Base-by-base conservation (phyloP, 306 rosid species). In the Gastrolobium bilobum region DNA sequence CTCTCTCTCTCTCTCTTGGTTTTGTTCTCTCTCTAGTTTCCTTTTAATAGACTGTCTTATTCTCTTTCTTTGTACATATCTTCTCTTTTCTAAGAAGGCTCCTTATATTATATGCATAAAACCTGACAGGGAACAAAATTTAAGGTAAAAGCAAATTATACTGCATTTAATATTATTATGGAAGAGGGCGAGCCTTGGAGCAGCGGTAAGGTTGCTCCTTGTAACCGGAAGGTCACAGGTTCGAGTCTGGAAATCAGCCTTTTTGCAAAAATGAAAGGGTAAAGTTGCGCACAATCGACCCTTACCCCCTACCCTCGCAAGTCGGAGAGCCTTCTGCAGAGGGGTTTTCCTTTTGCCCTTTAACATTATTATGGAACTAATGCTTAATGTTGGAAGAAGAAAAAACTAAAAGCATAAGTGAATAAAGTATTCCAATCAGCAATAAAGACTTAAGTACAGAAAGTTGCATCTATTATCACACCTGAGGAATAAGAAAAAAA, bases 401-500 rank as follows among this genome's bases (percentile, higher is more conserved):
- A 4, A 50, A 59, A 53, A 42, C 33, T 20, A 20, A 20, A 20
- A 20, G 26, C 26, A 20, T 20, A 20, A 20, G 62, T 54, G 29
- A 67, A 42, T 30, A 38, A 61, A 74, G 26, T 54, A 43, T 4
- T 75, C 31, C 35, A 43, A 54, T 62, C 39, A 75, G 67, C 13
- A 0, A 57, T n/a, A 50, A 67, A 40, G 20, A 5, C 31, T 35
- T 35, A 35, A 74, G 34, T 65, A 60, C 52, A 61, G 56, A 68
- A 68, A 62, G 52, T 78, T 75, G 62, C 71, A 29, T 63, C 20
- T 4, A 61, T 67, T 67, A 56, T 50, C 38, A 70, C 60, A 95
- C 99, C 96, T 85, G 86, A 30, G 97, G 99, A 66, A 90, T 58
- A 79, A 95, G 93, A 72, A 90, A 95, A 85, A 88, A 91, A 0